These are phyloP conservation scores for Teratosphaeria pseudoeucalypti DNA, from an alignment of 2,329 filamentous ascomycete genomes.

Conservation along the genomic window DNA sequence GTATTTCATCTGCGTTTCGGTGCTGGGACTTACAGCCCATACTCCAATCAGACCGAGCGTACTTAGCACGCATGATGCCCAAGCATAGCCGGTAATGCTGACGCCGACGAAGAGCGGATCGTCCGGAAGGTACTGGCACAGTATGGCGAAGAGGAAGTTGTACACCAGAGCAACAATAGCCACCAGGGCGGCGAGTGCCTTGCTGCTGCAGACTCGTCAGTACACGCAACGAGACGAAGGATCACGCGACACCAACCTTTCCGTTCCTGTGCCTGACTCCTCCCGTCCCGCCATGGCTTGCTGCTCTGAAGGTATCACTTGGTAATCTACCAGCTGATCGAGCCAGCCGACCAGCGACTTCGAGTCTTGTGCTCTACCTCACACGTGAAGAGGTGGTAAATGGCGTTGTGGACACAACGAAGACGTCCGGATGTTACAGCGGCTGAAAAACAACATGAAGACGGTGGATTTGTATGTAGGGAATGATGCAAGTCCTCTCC, in stretches of 20 bases:
- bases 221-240: neutral
- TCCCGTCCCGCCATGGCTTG: neutral
- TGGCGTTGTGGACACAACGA: neutral
- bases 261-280: neutral
- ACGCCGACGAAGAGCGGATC: constrained; percentile 19
- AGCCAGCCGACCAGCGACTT: neutral
- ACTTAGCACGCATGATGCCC: constrained; percentile 16
- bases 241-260: neutral
- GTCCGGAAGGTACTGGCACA: constrained; percentile 17
- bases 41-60: constrained; percentile 16
- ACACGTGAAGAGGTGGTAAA: neutral
- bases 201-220: neutral
- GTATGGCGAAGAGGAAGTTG: constrained; percentile 14
- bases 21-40: constrained; percentile 8
- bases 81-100: constrained; percentile 17
- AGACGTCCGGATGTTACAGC: neutral
- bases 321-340: neutral
- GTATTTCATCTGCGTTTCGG: neutral
- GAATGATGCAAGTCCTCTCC: neutral
- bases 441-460: neutral
- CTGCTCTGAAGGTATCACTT: neutral
- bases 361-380: neutral
- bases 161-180: constrained; percentile 15
- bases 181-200: constrained; percentile 11
- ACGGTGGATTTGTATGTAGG: neutral